Conservation (phyloP, 148 eudicot species). For the Fallopia convolvulus region DNA sequence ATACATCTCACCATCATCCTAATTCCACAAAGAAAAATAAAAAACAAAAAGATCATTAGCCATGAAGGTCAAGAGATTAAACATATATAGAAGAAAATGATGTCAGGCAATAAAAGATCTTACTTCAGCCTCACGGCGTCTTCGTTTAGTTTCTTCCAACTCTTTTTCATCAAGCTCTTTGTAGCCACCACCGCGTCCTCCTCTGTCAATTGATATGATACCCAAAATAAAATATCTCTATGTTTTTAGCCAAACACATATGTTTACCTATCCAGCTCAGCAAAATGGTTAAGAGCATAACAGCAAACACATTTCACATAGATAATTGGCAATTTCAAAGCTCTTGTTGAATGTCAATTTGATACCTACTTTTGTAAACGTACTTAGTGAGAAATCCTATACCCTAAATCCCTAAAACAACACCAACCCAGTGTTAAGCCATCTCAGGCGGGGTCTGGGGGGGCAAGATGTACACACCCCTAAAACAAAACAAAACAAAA, state of each 20-base stretch:
- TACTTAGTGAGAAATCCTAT: neutral
- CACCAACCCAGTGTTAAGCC: too few species aligned
- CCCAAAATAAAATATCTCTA: neutral
- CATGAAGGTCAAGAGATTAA: neutral
- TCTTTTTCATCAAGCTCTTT: conserved; percentile 97
- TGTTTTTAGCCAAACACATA: neutral
- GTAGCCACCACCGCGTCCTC: conserved; percentile 98
- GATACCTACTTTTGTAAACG: neutral
- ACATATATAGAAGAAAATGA: neutral
- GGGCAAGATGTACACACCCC: neutral
- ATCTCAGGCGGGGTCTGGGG: too few species aligned
- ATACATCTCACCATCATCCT: conserved; percentile 99
- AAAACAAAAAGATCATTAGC: conserved; percentile 3
- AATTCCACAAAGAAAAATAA: neutral
- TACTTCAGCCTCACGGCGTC: conserved; percentile 86
- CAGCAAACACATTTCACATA: neutral
- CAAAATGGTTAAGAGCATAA: neutral
- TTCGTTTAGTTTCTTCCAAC: conserved; percentile 80
- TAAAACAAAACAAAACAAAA: neutral
- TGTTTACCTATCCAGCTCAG: neutral
- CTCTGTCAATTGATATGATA: conserved; percentile 36
- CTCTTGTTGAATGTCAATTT: neutral
- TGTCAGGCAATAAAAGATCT: conserved; percentile 12
- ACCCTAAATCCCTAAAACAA: neutral
- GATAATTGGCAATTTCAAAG: neutral